Evolutionary conservation across 306 rosid genomes (phyloP), one percentile per base, ranked within the genome.

Genomic region (Ochetophila trinervis): DNA sequence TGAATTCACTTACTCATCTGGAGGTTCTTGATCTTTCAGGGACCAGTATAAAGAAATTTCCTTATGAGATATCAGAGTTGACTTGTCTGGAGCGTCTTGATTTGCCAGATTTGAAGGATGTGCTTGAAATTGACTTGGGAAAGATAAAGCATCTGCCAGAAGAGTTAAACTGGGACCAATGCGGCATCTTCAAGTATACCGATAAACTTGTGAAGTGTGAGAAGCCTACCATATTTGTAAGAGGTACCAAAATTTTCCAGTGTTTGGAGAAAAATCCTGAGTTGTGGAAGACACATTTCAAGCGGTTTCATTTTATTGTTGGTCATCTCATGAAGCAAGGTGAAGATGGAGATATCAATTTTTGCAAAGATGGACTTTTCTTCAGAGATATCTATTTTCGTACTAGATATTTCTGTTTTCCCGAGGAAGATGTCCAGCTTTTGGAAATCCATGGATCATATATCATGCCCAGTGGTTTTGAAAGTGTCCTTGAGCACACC

Each of bases 21-120:
- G 81, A 76, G 53, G 78, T 64, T 27, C 81, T 80, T 59, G 57
- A 72, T 53, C 40, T 76, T 13, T 65, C 74, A 15, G 81, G 76
- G 12, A 76, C 67, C 16, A 0, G 27, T 32, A 13, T 80, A 59
- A 54, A n/a, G 19, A 18, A 40, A 0, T 72, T 80, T 50, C 81
- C 70, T 3, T 58, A 62, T 55, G 60, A 24, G 70, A 63, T 76
- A 55, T 21, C 63, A 0, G 3, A 21, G 63, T 5, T 76, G 59
- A 40, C 62, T 19, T 18, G 4, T 20, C 53, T 80, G 18, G 63
- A 67, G 65, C 67, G 7, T 18, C 69, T 80, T 30, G 5, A 68
- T 62, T 17, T 80, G 15, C 84, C 84, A 4, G 48, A 52, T 40
- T 57, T 69, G 0, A 32, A 47, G 47, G 60, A 6, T 16, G 14